phyloP scores from a whole-genome alignment of 371 early-diverging fungal genomes.

The Zychaea mexicana region DNA sequence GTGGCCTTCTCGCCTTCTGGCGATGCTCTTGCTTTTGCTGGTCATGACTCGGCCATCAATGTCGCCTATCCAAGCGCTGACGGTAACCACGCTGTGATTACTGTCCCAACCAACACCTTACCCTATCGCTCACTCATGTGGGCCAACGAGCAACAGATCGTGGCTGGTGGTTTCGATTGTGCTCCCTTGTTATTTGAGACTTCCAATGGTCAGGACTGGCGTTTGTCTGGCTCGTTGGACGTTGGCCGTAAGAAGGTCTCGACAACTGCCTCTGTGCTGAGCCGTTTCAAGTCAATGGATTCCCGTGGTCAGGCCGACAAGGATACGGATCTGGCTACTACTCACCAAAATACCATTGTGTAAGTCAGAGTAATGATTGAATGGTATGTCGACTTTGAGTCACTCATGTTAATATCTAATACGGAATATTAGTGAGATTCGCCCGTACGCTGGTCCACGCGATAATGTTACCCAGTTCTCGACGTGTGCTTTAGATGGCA shows the following conservation, averaged over 20 bases:
- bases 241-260: constrained; percentile 63
- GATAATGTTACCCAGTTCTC: constrained; percentile 72
- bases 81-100: constrained; percentile 48
- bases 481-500: constrained; percentile 91
- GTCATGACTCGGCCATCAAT: constrained; percentile 86
- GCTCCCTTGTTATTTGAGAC: constrained; percentile 80
- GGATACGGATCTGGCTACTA: constrained; percentile 76
- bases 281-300: constrained; percentile 94
- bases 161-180: constrained; percentile 95
- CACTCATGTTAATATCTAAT: constrained; percentile 1
- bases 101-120: constrained; percentile 67
- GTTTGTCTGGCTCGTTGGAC: constrained; percentile 75
- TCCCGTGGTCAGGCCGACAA: constrained; percentile 71
- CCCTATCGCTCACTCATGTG: constrained; percentile 84
- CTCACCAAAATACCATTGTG: constrained; percentile 97
- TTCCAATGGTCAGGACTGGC: constrained; percentile 66
- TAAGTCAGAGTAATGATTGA: constrained; percentile 34
- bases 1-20: constrained; percentile 94
- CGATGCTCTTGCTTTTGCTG: constrained; percentile 84
- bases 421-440: constrained; percentile 48
- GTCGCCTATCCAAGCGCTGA: constrained; percentile 74
- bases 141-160: constrained; percentile 74
- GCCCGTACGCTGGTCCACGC: constrained; percentile 60
- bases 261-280: constrained; percentile 68
- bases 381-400: background rate